These are phyloP conservation scores for Serendipita sp. DNA, from an alignment of 768 basidiomycete genomes.

Conservation along the genomic window DNA sequence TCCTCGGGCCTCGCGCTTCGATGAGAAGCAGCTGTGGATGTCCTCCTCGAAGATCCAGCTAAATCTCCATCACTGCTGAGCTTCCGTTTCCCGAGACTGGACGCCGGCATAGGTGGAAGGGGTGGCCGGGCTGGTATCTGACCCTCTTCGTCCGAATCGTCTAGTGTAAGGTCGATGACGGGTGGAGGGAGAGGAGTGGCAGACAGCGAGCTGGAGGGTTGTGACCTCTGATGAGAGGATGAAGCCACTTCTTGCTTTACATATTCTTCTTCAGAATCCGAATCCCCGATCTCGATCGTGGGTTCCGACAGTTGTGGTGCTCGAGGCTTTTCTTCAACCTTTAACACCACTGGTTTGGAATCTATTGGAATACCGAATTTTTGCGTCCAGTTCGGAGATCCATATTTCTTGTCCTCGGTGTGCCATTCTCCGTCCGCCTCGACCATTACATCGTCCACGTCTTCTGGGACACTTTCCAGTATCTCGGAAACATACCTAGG, in stretches of 20 bases:
- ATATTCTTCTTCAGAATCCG: conserved; percentile 51
- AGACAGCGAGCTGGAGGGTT: conserved; percentile 6
- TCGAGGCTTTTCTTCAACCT: conserved; percentile 20
- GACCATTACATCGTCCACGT: conserved; percentile 81
- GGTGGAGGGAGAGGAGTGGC: conserved; percentile 21
- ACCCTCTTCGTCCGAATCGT: conserved; percentile 58
- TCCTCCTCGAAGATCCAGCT: neutral
- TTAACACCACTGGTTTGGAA: conserved; percentile 18
- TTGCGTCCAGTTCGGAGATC: conserved; percentile 50
- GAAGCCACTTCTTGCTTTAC: conserved; percentile 51
- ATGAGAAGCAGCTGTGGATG: neutral
- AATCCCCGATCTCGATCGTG: conserved; percentile 58
- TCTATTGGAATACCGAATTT: conserved; percentile 4
- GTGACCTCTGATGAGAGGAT: neutral
- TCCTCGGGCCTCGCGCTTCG: neutral
- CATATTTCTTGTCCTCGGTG: conserved; percentile 73
- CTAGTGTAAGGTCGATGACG: conserved; percentile 72
- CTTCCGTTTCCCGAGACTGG: neutral
- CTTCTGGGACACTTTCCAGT: conserved; percentile 56
- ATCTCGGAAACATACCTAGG: conserved; percentile 79
- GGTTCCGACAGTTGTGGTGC: conserved; percentile 29
- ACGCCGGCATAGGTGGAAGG: neutral
- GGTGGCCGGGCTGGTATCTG: conserved; percentile 14
- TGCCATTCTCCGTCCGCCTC: conserved; percentile 97
- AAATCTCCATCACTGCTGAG: conserved; percentile 1